Conservation (phyloP, 176 grass and related monocot species). For the Dendrocalamus sinicus region DNA sequence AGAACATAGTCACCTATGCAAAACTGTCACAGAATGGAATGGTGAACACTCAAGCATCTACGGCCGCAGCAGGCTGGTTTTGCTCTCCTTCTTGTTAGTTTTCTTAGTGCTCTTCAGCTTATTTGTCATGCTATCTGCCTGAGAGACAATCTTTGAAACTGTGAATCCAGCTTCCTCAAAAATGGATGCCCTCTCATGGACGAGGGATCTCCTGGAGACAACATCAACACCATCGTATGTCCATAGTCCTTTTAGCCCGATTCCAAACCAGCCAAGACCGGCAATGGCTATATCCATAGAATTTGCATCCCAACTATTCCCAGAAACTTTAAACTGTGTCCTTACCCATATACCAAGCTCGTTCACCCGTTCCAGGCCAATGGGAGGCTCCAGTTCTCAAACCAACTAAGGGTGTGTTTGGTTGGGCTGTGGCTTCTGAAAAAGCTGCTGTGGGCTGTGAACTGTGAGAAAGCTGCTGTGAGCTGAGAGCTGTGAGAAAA, state of each 20-base stretch:
- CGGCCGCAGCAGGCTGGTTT: not conserved
- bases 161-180: conserved; percentile 92
- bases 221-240: conserved; percentile 86
- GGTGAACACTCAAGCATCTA: conserved; percentile 40
- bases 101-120: conserved; percentile 57
- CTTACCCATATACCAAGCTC: conserved; percentile 85
- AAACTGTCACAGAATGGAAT: not conserved
- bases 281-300: conserved; percentile 76
- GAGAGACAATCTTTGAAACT: conserved; percentile 73
- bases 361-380: conserved; percentile 57
- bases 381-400: conserved; percentile 71
- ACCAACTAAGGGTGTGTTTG: not conserved
- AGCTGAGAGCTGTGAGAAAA: too few species aligned
- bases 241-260: conserved; percentile 81
- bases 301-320: conserved; percentile 77
- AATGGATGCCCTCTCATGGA: conserved; percentile 63
- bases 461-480: too few species aligned
- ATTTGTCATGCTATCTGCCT: conserved; percentile 69
- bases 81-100: conserved; percentile 37
- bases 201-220: conserved; percentile 62
- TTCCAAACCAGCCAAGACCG: conserved; percentile 85
- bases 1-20: not conserved
- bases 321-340: conserved; percentile 62
- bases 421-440: too few species aligned
- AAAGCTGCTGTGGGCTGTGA: too few species aligned